Base-by-base conservation (phyloP, 2,329 filamentous ascomycete species). In the Clonostachys byssicola region DNA sequence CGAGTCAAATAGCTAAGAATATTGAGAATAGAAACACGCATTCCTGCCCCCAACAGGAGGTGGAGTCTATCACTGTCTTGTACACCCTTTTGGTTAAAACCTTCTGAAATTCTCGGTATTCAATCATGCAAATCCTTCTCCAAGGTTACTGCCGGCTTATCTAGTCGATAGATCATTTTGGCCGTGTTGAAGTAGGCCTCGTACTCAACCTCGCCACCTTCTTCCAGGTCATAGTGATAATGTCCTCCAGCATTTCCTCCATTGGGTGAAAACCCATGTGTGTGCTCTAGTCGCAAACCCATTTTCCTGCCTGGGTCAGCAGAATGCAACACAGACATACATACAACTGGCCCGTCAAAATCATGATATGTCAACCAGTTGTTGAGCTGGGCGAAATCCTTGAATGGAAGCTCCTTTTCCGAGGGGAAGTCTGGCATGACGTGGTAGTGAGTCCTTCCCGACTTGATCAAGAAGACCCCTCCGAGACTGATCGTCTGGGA, bases 151-250 rank as follows among this genome's bases (percentile, higher is more conserved):
- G 5, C 20, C 20, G 20, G 20, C 20, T 23, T 48, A 13, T 72
- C 70, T 42, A 73, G 58, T 3, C 68, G 56, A 50, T 71, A 73
- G 2, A 75, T 46, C 4, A 51, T 47, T 20, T 67, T 61, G 5
- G 69, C 71, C 8, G 65, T 60, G 49, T 73, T 72, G 33, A 74
- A 71, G 53, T 72, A 75, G 1, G 60, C 71, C 49, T 73, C 70
- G 52, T 75, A 75, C 47, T 73, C 69, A 9, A 75, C 58, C 13
- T 14, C 36, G 16, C 16, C 58, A 6, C 49, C 55, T 7, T 49
- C 55, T 1, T 61, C 58, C 1, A 65, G 43, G 54, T 70, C 71
- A 50, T 60, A 69, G 51, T 75, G 71, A 52, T 74, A 74, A 55
- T 76, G 72, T 0, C 72, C 73, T 5, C 72, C 72, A 12, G 58